phyloP scores from a whole-genome alignment of 2,329 filamentous ascomycete species.

The Ophiostoma angusticollis region DNA sequence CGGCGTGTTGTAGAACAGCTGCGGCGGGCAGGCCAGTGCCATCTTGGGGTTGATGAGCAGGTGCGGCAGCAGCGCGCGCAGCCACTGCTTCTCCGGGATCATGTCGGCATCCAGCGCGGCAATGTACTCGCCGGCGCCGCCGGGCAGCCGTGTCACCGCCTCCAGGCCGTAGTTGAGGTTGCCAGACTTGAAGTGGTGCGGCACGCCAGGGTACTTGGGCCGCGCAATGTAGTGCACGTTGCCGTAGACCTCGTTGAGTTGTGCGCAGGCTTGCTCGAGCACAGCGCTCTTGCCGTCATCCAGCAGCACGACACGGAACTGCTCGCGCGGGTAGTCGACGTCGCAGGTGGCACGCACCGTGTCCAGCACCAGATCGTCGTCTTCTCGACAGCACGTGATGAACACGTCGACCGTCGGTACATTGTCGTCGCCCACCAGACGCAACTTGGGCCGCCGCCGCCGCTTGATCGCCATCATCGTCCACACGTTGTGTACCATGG shows the following conservation, averaged over 20 bases:
- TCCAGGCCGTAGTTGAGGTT: constrained; percentile 50
- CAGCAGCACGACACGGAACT: constrained; percentile 42
- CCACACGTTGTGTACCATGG: constrained; percentile 44
- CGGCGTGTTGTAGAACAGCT: constrained; percentile 52
- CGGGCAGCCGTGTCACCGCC: constrained; percentile 34
- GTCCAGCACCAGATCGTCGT: constrained; percentile 41
- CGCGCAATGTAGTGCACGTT: constrained; percentile 43
- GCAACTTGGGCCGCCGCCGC: constrained; percentile 37
- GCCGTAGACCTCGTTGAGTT: constrained; percentile 28
- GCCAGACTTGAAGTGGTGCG: constrained; percentile 50
- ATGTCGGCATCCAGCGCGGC: constrained; percentile 56
- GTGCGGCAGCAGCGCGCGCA: constrained; percentile 47
- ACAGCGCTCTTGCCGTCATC: constrained; percentile 38
- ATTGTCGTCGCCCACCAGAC: constrained; percentile 32
- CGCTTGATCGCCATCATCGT: constrained; percentile 44
- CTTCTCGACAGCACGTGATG: constrained; percentile 44
- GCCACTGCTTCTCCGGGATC: constrained; percentile 49
- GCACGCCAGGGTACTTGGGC: constrained; percentile 32
- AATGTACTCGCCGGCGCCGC: constrained; percentile 43
- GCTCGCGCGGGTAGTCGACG: constrained; percentile 39
- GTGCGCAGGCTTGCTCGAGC: constrained; percentile 24
- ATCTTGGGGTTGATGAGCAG: constrained; percentile 43
- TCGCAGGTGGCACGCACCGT: constrained; percentile 40
- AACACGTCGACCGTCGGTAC: constrained; percentile 44
- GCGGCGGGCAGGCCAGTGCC: constrained; percentile 46